Base-by-base conservation (phyloP, 2,329 filamentous ascomycete species). In the Colletotrichum higginsianum region DNA sequence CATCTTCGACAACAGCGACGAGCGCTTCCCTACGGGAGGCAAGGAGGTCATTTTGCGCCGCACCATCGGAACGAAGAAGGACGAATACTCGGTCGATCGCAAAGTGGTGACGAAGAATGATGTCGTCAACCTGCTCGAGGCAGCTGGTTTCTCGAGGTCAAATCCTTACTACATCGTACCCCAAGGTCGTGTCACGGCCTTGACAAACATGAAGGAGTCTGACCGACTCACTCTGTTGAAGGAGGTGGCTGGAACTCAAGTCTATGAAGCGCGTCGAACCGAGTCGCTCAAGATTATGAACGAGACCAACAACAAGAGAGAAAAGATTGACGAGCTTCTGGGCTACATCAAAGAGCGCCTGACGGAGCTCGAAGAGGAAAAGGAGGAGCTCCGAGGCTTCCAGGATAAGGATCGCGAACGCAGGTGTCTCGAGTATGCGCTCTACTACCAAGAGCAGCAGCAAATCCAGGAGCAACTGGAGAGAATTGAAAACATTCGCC, bases 131-230 rank as follows among this genome's bases (percentile, higher is more conserved):
- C 88, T 99, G 47, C 89, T 99, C 52, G 96, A 99, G 81, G 97
- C 95, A 9, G 96, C 96, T 16, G 96, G 96, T 23, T 98, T 99
- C 82, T 98, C 96, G 73, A 91, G 95, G 75, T 98, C 95, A 68
- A 99, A 99, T 80, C 96, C 96, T 35, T 99, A 98, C 86, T 99
- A 99, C 82, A 99, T 99, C 77, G 97, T 99, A 2, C 96, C 97
- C 0, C 96, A 99, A 81, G 96, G 96, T 65, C 94, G 96, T 79
- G 95, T 99, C 72, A 98, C 96, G 0, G 92, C 94, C 30, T 87
- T 99, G 79, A 99, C 96, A 55, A 99, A 98, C 81, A 99, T 99
- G 96, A 98, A 98, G 82, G 96, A 99, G 81, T 91, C 92, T 1
- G 95, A 98, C 80, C 90, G 96, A 63, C 84, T 99, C 74, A 95